Evolutionary conservation across 2,329 filamentous ascomycete genomes (phyloP).

Genomic region (Ramularia collo-cygni): DNA sequence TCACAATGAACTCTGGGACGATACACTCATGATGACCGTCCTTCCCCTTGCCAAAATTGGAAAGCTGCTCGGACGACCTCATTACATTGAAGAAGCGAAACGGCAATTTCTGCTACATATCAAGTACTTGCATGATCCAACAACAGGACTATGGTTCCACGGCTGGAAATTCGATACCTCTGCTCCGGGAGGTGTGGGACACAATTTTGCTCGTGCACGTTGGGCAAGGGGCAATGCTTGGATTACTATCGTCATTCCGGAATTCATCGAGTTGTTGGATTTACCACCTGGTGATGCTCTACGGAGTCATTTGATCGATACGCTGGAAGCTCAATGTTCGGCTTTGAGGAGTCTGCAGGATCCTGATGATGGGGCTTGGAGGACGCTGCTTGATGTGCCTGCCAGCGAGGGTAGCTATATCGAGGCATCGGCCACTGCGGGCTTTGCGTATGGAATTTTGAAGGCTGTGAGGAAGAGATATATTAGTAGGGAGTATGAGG

Average conservation of each 20-base stretch:
- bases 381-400: constrained; percentile 64
- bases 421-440: constrained; percentile 71
- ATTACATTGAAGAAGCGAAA: constrained; percentile 73
- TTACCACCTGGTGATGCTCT: constrained; percentile 55
- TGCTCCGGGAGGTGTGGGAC: constrained; percentile 42
- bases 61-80: constrained; percentile 58
- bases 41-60: constrained; percentile 76
- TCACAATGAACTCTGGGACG: constrained; percentile 72
- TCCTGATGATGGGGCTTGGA: constrained; percentile 58
- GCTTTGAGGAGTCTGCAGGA: constrained; percentile 56
- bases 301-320: constrained; percentile 52
- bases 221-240: constrained; percentile 62
- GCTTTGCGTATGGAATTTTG: constrained; percentile 73
- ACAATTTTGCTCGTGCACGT: constrained; percentile 50
- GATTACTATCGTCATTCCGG: constrained; percentile 77
- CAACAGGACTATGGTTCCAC: constrained; percentile 70
- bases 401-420: constrained; percentile 63
- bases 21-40: constrained; percentile 84
- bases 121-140: constrained; percentile 68
- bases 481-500: constrained; percentile 55
- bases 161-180: constrained; percentile 70
- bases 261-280: constrained; percentile 68
- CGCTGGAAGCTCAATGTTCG: constrained; percentile 61
- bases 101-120: constrained; percentile 70
- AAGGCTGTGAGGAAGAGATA: constrained; percentile 67